Percentiles rank a stretch among this genome's conserved stretches.
phyloP scores from a whole-genome alignment of 495 filamentous ascomycete species.

The Neurospora sp. region DNA sequence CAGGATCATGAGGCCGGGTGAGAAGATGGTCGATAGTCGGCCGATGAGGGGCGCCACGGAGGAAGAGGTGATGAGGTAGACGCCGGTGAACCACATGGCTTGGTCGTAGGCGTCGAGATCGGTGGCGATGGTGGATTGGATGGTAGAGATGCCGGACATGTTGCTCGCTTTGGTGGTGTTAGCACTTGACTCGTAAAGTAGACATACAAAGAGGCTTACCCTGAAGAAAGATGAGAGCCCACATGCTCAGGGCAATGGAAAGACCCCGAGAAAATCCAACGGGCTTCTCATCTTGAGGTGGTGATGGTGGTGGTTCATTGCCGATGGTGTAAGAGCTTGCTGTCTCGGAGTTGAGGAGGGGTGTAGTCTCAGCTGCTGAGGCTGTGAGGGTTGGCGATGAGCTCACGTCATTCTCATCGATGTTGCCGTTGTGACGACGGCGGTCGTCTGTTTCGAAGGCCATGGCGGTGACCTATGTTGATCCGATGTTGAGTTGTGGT shows the following conservation, averaged over 20 bases:
- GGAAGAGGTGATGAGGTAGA: conserved; percentile 63
- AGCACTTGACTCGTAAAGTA: neutral
- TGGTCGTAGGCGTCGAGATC: conserved; percentile 62
- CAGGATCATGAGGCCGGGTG: conserved; percentile 50
- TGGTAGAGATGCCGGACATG: conserved; percentile 65
- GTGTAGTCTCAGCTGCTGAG: conserved; percentile 26
- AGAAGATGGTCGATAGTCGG: conserved; percentile 57
- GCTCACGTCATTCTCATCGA: conserved; percentile 4
- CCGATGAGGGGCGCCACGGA: conserved; percentile 56
- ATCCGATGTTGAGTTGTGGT: neutral
- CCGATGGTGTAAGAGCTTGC: conserved; percentile 13
- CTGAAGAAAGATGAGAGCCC: conserved; percentile 36
- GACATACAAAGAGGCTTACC: conserved; percentile 10
- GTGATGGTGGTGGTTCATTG: conserved; percentile 2
- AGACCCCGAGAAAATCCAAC: conserved; percentile 11
- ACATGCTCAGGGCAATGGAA: conserved; percentile 32
- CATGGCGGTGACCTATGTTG: neutral
- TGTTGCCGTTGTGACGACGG: neutral
- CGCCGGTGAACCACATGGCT: conserved; percentile 65
- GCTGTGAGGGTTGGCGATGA: conserved; percentile 10
- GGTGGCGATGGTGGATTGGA: conserved; percentile 58
- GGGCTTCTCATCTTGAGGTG: neutral
- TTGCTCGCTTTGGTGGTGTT: conserved; percentile 44
- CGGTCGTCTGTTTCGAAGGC: neutral
- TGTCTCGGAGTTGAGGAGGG: conserved; percentile 26